These are phyloP conservation scores for Geotrichum bryndzae DNA, from an alignment of 1,139 yeast species.

Conservation along the genomic window DNA sequence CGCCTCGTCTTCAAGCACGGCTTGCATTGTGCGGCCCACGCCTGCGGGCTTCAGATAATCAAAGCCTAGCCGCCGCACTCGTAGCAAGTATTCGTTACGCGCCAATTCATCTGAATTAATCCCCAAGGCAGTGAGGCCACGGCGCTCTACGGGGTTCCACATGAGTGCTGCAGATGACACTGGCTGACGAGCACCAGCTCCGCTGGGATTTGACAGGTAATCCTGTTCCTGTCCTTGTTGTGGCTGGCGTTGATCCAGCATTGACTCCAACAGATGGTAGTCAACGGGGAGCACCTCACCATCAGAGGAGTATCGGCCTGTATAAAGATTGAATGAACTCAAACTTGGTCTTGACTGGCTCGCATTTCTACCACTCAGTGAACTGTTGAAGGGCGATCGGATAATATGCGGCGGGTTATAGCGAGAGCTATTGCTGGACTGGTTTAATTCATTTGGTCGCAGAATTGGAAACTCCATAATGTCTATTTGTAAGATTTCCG, in stretches of 20 bases:
- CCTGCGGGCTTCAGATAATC: constrained; percentile 26
- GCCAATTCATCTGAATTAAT: constrained; percentile 8
- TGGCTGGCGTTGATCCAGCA: background rate
- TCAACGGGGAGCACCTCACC: constrained; percentile 4
- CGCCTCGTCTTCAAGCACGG: constrained; percentile 24
- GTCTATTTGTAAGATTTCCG: background rate
- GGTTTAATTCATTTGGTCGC: background rate
- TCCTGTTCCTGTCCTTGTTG: background rate
- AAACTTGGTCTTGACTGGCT: background rate
- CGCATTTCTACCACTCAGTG: background rate
- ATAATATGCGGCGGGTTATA: background rate
- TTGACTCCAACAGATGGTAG: background rate
- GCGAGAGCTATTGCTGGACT: background rate
- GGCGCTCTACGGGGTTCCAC: constrained; percentile 3
- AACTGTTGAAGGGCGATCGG: background rate
- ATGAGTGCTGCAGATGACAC: constrained; percentile 1
- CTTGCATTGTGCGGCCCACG: constrained; percentile 23
- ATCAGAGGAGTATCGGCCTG: constrained; percentile 5
- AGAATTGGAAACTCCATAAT: constrained; percentile 7
- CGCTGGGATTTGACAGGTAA: background rate
- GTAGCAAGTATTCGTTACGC: constrained; percentile 7
- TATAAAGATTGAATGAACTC: background rate
- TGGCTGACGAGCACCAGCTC: constrained; percentile 1
- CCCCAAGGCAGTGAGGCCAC: background rate
- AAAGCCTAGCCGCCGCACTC: constrained; percentile 26